Evolutionary conservation across 2,329 filamentous ascomycete genomes (phyloP), one percentile per base, ranked within the genome.

Genomic region (Paecilomyces formosus): DNA sequence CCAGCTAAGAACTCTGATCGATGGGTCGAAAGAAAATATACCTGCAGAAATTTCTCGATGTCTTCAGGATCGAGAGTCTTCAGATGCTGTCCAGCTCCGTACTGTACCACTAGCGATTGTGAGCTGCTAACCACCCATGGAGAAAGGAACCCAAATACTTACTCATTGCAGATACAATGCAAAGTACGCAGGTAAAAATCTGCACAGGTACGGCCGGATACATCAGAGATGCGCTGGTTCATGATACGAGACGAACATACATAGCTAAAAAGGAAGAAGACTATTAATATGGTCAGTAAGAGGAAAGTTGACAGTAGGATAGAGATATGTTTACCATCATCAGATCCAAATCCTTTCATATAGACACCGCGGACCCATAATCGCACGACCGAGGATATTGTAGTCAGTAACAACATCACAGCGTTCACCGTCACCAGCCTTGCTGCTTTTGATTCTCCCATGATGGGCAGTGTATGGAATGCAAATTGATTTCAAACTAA

Each of bases 21-120:
- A 22, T 22, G 3, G 33, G 28, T 28, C 28, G 33, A 24, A 13
- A 4, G 6, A 26, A 6, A 8, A 8, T 18, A 21, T 62, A 65
- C 64, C 58, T 62, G 65, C 1, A 66, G 57, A 21, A 66, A 66
- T 61, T 63, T 66, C 6, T 28, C 30, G 33, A 56, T 28, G 15
- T 24, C 28, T 30, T 50, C 49, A 21, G 54, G 11, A 6, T 56
- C 54, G 4, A 65, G 50, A 3, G 60, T 61, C 18, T 57, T 59
- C 21, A 63, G 61, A 24, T 66, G 64, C 52, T 58, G 61, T 8
- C 64, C 64, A 33, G 58, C 64, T n/a, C 64, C 64, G 54, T 64
- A 65, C 49, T 59, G 59, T 2, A 62, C 65, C 64, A 66, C 64
- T 58, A 28, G 5, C 8, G 12, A 49, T 9, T n/a, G 35, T 30